Evolutionary conservation across 805 yeast species (phyloP).

Genomic region (Kuraishia molischiana): DNA sequence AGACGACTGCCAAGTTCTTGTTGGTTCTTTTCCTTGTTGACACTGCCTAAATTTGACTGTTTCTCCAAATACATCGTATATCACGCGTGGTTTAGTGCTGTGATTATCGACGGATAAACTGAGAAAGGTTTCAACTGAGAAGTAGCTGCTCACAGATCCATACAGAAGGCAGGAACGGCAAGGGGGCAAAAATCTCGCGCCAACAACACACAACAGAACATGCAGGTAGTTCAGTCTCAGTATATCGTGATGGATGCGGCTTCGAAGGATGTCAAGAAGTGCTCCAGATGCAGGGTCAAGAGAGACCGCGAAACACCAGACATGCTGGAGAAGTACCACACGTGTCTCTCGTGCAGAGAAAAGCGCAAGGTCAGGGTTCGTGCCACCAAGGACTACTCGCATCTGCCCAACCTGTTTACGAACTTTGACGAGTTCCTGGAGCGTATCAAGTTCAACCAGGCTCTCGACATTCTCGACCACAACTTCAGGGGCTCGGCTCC

Average conservation of each 20-base stretch:
- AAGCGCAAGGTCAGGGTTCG: slow-evolving; percentile 24
- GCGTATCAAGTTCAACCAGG: slow-evolving; percentile 23
- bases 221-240: background rate
- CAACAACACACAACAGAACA: too few relatives aligned
- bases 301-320: slow-evolving; percentile 22
- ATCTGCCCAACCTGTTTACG: slow-evolving; percentile 24
- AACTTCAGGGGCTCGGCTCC: slow-evolving; percentile 22
- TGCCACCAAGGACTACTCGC: slow-evolving; percentile 5
- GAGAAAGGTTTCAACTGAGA: too few relatives aligned
- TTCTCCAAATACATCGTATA: too few relatives aligned
- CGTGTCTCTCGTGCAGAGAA: slow-evolving; percentile 28
- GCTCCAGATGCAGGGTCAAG: slow-evolving; percentile 33
- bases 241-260: background rate
- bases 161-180: too few relatives aligned
- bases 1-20: too few relatives aligned
- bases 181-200: too few relatives aligned
- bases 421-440: slow-evolving; percentile 22
- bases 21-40: too few relatives aligned
- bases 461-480: slow-evolving; percentile 24
- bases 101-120: too few relatives aligned
- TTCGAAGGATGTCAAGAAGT: slow-evolving; percentile 18
- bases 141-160: too few relatives aligned
- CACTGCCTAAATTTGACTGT: too few relatives aligned
- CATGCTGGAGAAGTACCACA: slow-evolving; percentile 27
- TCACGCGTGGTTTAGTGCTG: too few relatives aligned